phyloP scores from a whole-genome alignment of 768 basidiomycete species.

The Trametes cingulata region DNA sequence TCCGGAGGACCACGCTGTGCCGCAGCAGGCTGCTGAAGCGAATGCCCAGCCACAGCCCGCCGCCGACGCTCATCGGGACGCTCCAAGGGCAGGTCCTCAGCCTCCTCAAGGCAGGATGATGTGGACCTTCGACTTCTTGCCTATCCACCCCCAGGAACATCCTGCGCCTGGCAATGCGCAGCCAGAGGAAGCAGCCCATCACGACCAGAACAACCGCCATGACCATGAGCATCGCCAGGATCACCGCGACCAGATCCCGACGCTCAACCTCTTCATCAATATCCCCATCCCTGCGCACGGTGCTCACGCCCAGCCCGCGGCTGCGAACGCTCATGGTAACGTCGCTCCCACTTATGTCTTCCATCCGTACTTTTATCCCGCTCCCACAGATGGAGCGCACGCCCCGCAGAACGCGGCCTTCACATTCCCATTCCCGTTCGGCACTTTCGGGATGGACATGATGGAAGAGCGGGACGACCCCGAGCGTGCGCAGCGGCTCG shows the following conservation, averaged over 20 bases:
- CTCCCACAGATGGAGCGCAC: slow-evolving; percentile 13
- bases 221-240: background rate
- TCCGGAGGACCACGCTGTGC: slow-evolving; percentile 13
- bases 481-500: slow-evolving; percentile 61
- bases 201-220: background rate
- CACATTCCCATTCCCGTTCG: slow-evolving; percentile 26
- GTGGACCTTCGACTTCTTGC: slow-evolving; percentile 23
- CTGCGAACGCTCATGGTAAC: slow-evolving; percentile 20
- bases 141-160: background rate
- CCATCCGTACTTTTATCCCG: slow-evolving; percentile 7
- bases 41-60: background rate
- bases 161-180: background rate
- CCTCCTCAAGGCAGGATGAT: slow-evolving; percentile 9
- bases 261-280: slow-evolving; percentile 35
- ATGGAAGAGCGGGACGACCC: slow-evolving; percentile 56
- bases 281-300: slow-evolving; percentile 29
- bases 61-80: background rate
- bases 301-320: slow-evolving; percentile 10
- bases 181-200: background rate
- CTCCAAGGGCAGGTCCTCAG: background rate
- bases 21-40: background rate
- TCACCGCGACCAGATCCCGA: background rate
- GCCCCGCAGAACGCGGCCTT: slow-evolving; percentile 20
- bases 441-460: slow-evolving; percentile 24
- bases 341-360: background rate